These are phyloP conservation scores for Caryopteris hybrid DNA, from an alignment of 305 asterid species.

Conservation along the genomic window DNA sequence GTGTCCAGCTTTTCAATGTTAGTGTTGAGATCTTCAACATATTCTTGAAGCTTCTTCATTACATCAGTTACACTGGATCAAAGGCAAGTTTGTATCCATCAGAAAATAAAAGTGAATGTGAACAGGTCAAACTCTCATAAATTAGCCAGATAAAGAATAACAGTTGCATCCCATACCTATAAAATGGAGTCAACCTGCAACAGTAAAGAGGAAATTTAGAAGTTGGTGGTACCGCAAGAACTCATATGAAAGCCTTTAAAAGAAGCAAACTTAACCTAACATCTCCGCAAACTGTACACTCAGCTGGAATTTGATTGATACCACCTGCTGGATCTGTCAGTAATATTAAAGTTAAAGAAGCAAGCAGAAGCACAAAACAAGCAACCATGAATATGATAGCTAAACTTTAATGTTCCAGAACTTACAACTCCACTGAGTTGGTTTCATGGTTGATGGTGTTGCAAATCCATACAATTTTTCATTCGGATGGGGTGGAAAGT, in stretches of 20 bases:
- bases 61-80: constrained; percentile 73
- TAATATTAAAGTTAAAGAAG: constrained; percentile 8
- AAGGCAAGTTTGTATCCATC: background rate
- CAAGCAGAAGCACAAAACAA: constrained; percentile 10
- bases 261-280: constrained; percentile 59
- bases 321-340: constrained; percentile 97
- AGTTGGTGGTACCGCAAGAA: constrained; percentile 14
- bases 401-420: constrained; percentile 15
- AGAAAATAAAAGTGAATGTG: constrained; percentile 5
- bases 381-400: background rate
- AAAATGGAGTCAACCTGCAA: constrained; percentile 96
- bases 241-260: constrained; percentile 1
- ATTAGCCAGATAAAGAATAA: constrained; percentile 7
- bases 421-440: constrained; percentile 96
- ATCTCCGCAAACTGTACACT: constrained; percentile 86
- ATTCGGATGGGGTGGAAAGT: constrained; percentile 83
- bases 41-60: constrained; percentile 62
- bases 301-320: constrained; percentile 90
- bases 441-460: constrained; percentile 97
- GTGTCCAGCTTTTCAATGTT: constrained; percentile 70
- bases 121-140: constrained; percentile 1
- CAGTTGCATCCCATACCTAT: constrained; percentile 43
- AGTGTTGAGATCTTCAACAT: constrained; percentile 76
- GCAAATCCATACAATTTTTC: constrained; percentile 83
- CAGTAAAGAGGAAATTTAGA: constrained; percentile 24